Evolutionary conservation across 2,329 filamentous ascomycete genomes (phyloP), one percentile per base, ranked within the genome.

Genomic region (Ophiostoma ips): DNA sequence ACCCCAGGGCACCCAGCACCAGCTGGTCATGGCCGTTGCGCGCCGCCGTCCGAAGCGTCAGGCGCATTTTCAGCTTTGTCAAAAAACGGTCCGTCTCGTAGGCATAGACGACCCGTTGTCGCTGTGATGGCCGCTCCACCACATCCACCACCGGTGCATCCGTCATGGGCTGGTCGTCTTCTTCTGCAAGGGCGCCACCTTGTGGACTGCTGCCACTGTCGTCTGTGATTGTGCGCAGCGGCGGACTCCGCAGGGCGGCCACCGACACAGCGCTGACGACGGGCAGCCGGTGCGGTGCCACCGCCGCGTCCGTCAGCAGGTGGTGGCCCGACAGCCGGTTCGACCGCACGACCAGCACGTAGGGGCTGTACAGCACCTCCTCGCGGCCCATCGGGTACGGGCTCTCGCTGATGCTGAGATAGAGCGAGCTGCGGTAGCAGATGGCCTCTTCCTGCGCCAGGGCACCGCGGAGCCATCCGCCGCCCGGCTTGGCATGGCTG

Each of bases 391-490:
- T 56, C 5, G 58, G 61, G 45, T 61, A 63, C 48, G 58, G 51
- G 4, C 9, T 9, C 2, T n/a, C 19, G 51, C 69, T 63, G 1
- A 79, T 64, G 18, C 72, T 72, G 30, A 69, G 59, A 30, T 62
- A 71, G 8, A 80, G 70, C 1, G 75, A 75, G 48, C 72, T 78
- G 46, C 81, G 74, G 60, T 79, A 81, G 64, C 79, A 85, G 5
- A 86, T 68, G 3, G 75, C 72, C 65, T 86, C 82, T 64, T 86
- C 81, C 61, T 86, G 83, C 0, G 81, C 81, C 31, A 75, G 63
- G 46, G 77, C 68, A 34, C 81, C 81, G 36, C 69, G 70, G 7
- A 71, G 60, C 72, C 79, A 85, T n/a, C 79, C 80, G 16, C 83
- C 82, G 16, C 81, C 82, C 0, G 76, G 70, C 13, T 58, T 62